A percentile compares a stretch with the other conserved stretches of the same genome.
Evolutionary conservation across 495 filamentous ascomycete species (phyloP).

Genomic region (Astrothelium macrocarpum): DNA sequence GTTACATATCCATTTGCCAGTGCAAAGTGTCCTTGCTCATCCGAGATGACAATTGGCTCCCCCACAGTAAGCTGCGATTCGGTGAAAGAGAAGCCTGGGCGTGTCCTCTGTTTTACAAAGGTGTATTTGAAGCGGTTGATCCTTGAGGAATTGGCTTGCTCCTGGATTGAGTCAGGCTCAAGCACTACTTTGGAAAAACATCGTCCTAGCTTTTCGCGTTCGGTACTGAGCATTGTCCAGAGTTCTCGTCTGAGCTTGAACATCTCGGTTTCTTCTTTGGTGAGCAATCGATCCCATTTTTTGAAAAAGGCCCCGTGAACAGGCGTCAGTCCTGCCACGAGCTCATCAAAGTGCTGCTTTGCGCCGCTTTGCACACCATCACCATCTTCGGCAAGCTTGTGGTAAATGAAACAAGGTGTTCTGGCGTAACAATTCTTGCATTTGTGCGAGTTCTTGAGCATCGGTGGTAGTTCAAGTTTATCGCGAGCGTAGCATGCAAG

Average conservation of each 20-base stretch:
- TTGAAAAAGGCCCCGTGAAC: constrained; percentile 72
- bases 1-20: constrained; percentile 85
- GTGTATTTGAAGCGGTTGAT: constrained; percentile 87
- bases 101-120: constrained; percentile 55
- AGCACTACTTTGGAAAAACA: constrained; percentile 69
- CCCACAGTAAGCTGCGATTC: constrained; percentile 86
- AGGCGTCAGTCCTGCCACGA: constrained; percentile 63
- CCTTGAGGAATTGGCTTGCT: constrained; percentile 35
- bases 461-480: constrained; percentile 66
- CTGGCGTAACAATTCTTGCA: constrained; percentile 84
- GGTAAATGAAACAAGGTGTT: constrained; percentile 82
- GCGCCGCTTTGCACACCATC: constrained; percentile 69
- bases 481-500: constrained; percentile 77
- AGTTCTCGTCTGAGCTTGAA: constrained; percentile 78
- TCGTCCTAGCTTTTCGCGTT: constrained; percentile 77
- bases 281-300: constrained; percentile 88
- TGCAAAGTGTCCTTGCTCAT: constrained; percentile 89
- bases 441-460: constrained; percentile 67
- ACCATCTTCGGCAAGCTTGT: constrained; percentile 81
- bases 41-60: constrained; percentile 92
- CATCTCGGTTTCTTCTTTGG: constrained; percentile 84
- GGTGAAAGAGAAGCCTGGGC: constrained; percentile 61
- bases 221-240: constrained; percentile 86
- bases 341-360: constrained; percentile 62
- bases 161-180: constrained; percentile 41